Percentiles rank a stretch among this genome's conserved stretches.
Evolutionary conservation across 2,329 filamentous ascomycete species (phyloP).

Genomic region (Camillea tinctor): DNA sequence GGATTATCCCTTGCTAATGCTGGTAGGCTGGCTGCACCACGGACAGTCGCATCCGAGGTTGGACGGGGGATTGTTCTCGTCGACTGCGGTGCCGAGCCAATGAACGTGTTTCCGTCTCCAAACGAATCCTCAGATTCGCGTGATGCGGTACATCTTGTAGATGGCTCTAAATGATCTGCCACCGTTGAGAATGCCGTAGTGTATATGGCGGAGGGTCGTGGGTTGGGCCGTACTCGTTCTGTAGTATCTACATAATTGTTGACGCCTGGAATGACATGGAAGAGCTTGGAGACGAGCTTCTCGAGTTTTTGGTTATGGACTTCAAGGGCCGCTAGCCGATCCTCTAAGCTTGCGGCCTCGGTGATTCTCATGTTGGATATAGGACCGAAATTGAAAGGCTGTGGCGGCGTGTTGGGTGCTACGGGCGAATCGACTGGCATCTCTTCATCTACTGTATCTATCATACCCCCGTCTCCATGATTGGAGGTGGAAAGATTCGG

Average conservation of each 20-base stretch:
- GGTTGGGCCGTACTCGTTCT: background rate
- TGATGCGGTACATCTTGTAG: slow-evolving; percentile 36
- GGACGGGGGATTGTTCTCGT: slow-evolving; percentile 35
- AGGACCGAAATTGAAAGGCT: slow-evolving; percentile 56
- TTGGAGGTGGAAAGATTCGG: slow-evolving; percentile 48
- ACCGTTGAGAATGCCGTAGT: slow-evolving; percentile 27
- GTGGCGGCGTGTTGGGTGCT: slow-evolving; percentile 40
- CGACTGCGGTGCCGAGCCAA: slow-evolving; percentile 38
- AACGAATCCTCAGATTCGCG: slow-evolving; percentile 45
- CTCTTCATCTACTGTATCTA: slow-evolving; percentile 15
- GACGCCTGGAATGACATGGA: slow-evolving; percentile 44
- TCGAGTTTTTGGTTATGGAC: slow-evolving; percentile 52
- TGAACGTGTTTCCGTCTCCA: slow-evolving; percentile 45
- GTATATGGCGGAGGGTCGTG: slow-evolving; percentile 19
- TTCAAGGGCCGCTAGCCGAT: slow-evolving; percentile 52
- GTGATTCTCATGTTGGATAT: slow-evolving; percentile 57
- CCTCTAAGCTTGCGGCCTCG: slow-evolving; percentile 52
- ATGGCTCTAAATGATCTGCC: slow-evolving; percentile 27
- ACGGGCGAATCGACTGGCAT: slow-evolving; percentile 32
- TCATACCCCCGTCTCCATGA: slow-evolving; percentile 31
- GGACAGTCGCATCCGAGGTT: slow-evolving; percentile 47
- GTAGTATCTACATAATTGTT: slow-evolving; percentile 32
- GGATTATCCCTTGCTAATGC: slow-evolving; percentile 35
- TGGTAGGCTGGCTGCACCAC: slow-evolving; percentile 46
- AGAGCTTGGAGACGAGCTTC: slow-evolving; percentile 49